phyloP scores from a whole-genome alignment of 208 protist genomes.

The Crithidia expoeki region DNA sequence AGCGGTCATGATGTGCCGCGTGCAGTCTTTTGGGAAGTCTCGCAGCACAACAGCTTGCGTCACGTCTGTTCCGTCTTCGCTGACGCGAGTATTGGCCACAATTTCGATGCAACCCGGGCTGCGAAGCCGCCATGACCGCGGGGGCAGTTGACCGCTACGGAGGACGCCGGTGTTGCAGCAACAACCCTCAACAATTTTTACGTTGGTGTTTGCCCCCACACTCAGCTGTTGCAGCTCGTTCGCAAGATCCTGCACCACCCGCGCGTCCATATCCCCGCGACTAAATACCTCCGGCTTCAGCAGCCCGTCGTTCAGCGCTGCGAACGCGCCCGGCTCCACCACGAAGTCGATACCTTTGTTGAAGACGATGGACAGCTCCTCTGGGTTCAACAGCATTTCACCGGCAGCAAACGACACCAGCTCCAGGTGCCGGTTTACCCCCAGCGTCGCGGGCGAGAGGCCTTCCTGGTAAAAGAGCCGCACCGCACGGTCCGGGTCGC shows the following conservation, averaged over 20 bases:
- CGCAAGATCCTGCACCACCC: background rate
- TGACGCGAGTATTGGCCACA: no score
- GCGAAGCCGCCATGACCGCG: background rate
- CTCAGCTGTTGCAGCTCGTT: conserved; percentile 11
- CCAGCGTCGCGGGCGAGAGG: background rate
- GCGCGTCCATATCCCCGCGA: background rate
- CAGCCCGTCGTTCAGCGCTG: conserved; percentile 53
- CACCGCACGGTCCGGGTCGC: conserved; percentile 39
- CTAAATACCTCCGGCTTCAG: conserved; percentile 39
- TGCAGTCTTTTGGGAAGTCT: conserved; percentile 9
- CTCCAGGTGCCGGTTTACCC: conserved; percentile 27
- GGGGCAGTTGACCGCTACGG: background rate
- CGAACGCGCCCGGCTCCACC: conserved; percentile 52
- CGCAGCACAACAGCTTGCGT: background rate
- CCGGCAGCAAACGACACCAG: conserved; percentile 53
- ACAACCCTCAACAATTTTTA: background rate
- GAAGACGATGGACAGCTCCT: conserved; percentile 41
- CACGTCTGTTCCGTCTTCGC: background rate
- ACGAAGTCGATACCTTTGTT: conserved; percentile 47
- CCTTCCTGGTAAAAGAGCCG: conserved; percentile 49
- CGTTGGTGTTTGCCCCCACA: background rate
- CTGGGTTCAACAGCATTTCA: conserved; percentile 40
- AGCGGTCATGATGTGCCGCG: conserved; percentile 23
- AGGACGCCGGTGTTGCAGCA: no score
- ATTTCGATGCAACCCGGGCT: conserved; percentile 7